Base-by-base conservation (phyloP, 2,329 filamentous ascomycete genomes). In the Pyrenophora graminea region DNA sequence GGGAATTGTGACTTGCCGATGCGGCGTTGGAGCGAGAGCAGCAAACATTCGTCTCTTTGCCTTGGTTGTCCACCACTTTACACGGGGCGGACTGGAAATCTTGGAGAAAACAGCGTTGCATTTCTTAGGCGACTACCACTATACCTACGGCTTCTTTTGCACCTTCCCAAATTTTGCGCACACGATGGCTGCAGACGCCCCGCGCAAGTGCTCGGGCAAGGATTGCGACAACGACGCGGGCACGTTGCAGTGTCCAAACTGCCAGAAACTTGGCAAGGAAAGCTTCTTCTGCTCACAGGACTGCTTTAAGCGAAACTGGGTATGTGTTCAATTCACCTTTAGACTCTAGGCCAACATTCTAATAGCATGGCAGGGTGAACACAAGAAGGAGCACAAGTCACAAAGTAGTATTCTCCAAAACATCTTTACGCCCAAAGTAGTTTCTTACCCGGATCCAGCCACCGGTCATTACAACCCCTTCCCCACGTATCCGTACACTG, bases 251-350 rank as follows among this genome's bases (percentile, higher is more conserved):
- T 99, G 94, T 75, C 94, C 94, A 47, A 97, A 90, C 42, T 99
- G 94, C 73, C 82, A 97, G 68, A 97, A 96, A 77, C 79, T 92
- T 38, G 90, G 88, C 46, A 87, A 92, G 71, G 90, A 94, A 69
- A 96, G 91, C 78, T 97, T 86, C 77, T 99, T 97, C 79, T 99
- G 94, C 80, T 91, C 91, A 23, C 94, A 99, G 75, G 94, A 97
- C 66, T 99, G 94, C 80, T 99, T 99, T 79, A 97, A 97, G 82
- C 88, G 86, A 75, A 99, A 91, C 80, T 99, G 94, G 94, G 94
- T 97, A 85, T 66, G 62, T 63, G 61, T 51, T 63, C 60, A 58
- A 52, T 59, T 40, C n/a, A 21, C 18, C 39, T 43, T 36, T 38
- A 41, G 18, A 36, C 25, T 51, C 40, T 48, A 53, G 49, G 41